These are phyloP conservation scores for Penicillium roqueforti DNA, from an alignment of 495 filamentous ascomycete species.

Conservation along the genomic window DNA sequence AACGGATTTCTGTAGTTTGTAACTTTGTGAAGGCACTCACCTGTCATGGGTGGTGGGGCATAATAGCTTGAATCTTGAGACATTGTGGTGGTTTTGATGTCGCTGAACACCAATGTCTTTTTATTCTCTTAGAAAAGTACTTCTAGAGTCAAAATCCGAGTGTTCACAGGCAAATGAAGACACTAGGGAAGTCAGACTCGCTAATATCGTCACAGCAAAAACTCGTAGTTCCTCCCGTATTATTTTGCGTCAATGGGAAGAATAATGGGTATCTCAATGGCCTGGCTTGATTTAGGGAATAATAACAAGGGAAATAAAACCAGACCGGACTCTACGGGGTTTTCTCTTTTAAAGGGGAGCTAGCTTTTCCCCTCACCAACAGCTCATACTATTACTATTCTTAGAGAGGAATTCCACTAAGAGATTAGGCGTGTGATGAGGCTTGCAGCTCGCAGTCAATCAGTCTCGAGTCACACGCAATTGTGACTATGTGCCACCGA, in stretches of 20 bases:
- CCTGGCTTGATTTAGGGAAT: too few relatives aligned
- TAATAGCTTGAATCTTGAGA: slow-evolving; percentile 5
- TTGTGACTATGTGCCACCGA: not conserved
- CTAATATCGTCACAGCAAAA: too few relatives aligned
- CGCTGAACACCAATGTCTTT: not conserved
- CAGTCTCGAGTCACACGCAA: not conserved
- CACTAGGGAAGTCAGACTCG: too few relatives aligned
- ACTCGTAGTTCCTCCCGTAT: too few relatives aligned
- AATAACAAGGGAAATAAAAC: too few relatives aligned
- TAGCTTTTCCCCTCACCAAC: not conserved
- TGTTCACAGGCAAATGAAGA: too few relatives aligned
- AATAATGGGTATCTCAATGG: too few relatives aligned
- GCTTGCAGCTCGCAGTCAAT: not conserved
- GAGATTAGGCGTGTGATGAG: not conserved
- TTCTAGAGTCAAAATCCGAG: not conserved
- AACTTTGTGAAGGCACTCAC: slow-evolving; percentile 6
- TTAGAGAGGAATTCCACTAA: not conserved
- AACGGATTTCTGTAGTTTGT: not conserved
- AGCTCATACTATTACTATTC: not conserved
- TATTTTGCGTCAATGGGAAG: too few relatives aligned
- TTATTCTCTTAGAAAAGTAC: not conserved
- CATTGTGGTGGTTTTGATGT: not conserved
- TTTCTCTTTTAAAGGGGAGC: not conserved
- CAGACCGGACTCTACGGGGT: too few relatives aligned
- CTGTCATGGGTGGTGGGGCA: slow-evolving; percentile 20